Base-by-base conservation (phyloP, 495 filamentous ascomycete genomes). In the Aspergillus carlsbadensis region DNA sequence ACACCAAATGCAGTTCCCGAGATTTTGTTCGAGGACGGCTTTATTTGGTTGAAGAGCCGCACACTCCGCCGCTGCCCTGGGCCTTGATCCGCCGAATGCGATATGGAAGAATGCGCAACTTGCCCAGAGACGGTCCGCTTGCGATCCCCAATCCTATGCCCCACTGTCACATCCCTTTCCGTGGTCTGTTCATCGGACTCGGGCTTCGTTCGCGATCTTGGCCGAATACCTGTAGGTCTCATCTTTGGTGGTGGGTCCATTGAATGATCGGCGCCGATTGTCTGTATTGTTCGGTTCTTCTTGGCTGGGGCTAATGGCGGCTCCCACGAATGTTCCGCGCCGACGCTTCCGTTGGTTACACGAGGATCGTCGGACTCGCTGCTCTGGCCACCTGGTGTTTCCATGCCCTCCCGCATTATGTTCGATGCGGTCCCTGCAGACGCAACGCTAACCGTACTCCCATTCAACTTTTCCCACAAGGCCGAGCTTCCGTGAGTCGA, bases 111-210 rank as follows among this genome's bases (percentile, higher is more conserved):
- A 59, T 88, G 83, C 8, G 88, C 83, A 13, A 83, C 82, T 62
- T 93, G 88, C 2, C 92, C 92, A 26, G 92, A 93, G 14, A 93
- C 80, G 5, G 91, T 96, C 56, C 92, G 81, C 72, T 96, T 96
- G 65, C 90, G 82, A 58, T 87, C 87, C 8, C 75, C 71, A 26
- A 72, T 59, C 48, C 68, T 65, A 21, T 66, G 59, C 4, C 65
- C 64, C 42, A 65, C 65, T n/a, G 70, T 67, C 17, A 67, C 57
- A 18, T 77, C 73, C 58, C 67, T 69, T 60, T 76, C 72, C 40
- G 61, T 36, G 13, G 78, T 61, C 62, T 74, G 61, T 48, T 81
- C 80, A 22, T 82, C 78, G 56, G 70, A 37, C 29, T 85, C 78
- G 54, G 75, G 70, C 66, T 82, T 68, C 60, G 67, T 65, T 68